Percentiles rank a stretch among this genome's conserved stretches.
These are phyloP conservation scores for Paecilomyces dactylethromorphus DNA, from an alignment of 2,329 filamentous ascomycete species.

Conservation along the genomic window DNA sequence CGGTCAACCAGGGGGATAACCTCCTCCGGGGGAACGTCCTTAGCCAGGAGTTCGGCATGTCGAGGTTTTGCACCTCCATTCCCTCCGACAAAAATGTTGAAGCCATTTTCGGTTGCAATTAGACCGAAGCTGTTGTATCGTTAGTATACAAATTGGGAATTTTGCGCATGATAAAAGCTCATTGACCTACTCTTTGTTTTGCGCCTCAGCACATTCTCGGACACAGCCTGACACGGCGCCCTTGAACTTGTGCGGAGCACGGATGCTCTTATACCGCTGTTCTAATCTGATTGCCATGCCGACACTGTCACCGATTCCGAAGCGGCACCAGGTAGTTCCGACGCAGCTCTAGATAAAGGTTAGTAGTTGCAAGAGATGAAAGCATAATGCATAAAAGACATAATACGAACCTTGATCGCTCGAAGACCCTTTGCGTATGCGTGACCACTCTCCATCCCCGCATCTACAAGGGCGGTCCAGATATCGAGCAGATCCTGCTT, in stretches of 20 bases:
- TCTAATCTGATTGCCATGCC: conserved; percentile 84
- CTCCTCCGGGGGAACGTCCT: conserved; percentile 76
- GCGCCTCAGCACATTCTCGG: conserved; percentile 86
- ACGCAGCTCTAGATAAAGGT: conserved; percentile 62
- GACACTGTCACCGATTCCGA: conserved; percentile 81
- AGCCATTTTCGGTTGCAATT: conserved; percentile 87
- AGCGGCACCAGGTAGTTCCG: conserved; percentile 85
- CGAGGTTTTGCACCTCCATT: conserved; percentile 82
- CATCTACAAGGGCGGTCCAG: conserved; percentile 73
- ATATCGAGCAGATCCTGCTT: conserved; percentile 80
- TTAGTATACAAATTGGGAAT: conserved; percentile 6
- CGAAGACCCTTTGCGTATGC: conserved; percentile 84
- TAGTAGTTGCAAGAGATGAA: background rate
- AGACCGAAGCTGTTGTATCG: conserved; percentile 62
- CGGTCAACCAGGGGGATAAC: conserved; percentile 79
- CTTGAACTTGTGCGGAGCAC: conserved; percentile 86
- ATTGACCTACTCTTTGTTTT: conserved; percentile 70
- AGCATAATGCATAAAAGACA: background rate
- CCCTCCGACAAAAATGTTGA: conserved; percentile 85
- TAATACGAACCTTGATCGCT: conserved; percentile 60
- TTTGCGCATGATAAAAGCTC: background rate
- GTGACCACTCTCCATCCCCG: conserved; percentile 84
- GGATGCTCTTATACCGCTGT: conserved; percentile 85
- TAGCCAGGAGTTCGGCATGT: conserved; percentile 76
- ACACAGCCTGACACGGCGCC: conserved; percentile 86